Conservation (phyloP, 148 eudicot genomes). For the Chenopodium formosanum region DNA sequence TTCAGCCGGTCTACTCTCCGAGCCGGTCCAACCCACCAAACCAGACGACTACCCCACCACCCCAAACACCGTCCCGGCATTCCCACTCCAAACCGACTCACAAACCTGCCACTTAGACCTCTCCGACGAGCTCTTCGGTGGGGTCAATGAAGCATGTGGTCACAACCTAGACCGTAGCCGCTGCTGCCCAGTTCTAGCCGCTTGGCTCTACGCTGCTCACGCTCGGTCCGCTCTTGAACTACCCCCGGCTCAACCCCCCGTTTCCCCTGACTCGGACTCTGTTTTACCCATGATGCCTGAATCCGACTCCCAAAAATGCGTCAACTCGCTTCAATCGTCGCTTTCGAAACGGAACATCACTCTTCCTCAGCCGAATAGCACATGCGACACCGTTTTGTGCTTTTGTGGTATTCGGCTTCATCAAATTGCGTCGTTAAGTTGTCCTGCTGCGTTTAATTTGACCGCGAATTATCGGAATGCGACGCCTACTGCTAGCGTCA, state of each 20-base stretch:
- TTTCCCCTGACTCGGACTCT: constrained; percentile 34
- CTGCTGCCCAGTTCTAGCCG: constrained; percentile 89
- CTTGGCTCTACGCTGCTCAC: constrained; percentile 93
- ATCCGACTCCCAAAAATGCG: constrained; percentile 81
- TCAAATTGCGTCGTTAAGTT: constrained; percentile 70
- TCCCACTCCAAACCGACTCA: constrained; percentile 58
- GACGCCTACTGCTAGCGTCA: constrained; percentile 68
- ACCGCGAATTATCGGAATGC: constrained; percentile 44
- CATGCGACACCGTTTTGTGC: constrained; percentile 85
- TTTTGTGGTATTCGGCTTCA: constrained; percentile 89
- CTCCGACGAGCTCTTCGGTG: constrained; percentile 89
- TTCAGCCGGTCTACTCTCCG: constrained; percentile 50
- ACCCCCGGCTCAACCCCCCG: constrained; percentile 38
- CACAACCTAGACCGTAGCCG: constrained; percentile 75
- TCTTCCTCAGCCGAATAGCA: constrained; percentile 60
- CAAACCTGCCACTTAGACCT: constrained; percentile 70
- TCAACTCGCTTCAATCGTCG: constrained; percentile 72
- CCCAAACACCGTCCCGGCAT: constrained; percentile 78
- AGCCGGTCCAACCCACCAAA: constrained; percentile 65
- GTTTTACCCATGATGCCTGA: constrained; percentile 88
- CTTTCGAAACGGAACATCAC: constrained; percentile 50
- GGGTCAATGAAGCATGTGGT: constrained; percentile 72
- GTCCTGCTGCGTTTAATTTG: constrained; percentile 79
- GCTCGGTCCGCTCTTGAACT: constrained; percentile 68
- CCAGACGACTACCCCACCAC: constrained; percentile 39